Evolutionary conservation across 495 filamentous ascomycete species (phyloP), one percentile per base, ranked within the genome.

Genomic region (Aspergillus nidulans): DNA sequence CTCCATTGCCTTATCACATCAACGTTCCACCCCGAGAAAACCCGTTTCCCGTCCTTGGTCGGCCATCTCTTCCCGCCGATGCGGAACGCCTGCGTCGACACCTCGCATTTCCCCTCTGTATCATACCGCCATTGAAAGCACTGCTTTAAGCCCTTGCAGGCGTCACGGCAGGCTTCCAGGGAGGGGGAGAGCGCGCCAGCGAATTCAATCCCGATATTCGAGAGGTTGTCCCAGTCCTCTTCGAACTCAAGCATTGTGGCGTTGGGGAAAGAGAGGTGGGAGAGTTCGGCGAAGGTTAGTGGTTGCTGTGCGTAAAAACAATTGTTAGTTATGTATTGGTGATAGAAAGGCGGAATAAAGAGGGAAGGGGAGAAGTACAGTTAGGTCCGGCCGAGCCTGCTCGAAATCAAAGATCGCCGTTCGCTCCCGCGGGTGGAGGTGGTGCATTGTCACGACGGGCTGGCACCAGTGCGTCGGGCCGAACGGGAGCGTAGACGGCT

Each of bases 381-480:
- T 49, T 32, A 56, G 45, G 19, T 64, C 53, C 34, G 61, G 60
- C n/a, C 62, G 65, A 12, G 62, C 58, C 56, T 70, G 69, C 38
- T 82, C 79, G 58, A 79, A 84, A 34, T 77, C 63, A 75, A 76
- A 85, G 48, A 85, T 69, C 13, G 60, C 61, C 49, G 71, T 77
- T 39, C 83, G 70, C 53, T 84, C 81, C 23, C 61, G 47, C 52
- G 71, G 66, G 16, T 73, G 70, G 59, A 87, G 70, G 61, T 84
- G 80, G 62, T 86, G 84, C 78, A 85, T 82, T 3, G 79, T 81
- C 0, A 84, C 70, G 39, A 81, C 63, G 9, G 81, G 80, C 26
- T 80, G 72, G 63, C 84, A 86, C 83, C 84, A 86, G 49, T 81
- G 74, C 10, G 45, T 34, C 49, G 65, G 41, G 46, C 74, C 72